These are phyloP conservation scores for Hypoxylon sp. DNA, from an alignment of 2,329 filamentous ascomycete genomes.

Conservation along the genomic window DNA sequence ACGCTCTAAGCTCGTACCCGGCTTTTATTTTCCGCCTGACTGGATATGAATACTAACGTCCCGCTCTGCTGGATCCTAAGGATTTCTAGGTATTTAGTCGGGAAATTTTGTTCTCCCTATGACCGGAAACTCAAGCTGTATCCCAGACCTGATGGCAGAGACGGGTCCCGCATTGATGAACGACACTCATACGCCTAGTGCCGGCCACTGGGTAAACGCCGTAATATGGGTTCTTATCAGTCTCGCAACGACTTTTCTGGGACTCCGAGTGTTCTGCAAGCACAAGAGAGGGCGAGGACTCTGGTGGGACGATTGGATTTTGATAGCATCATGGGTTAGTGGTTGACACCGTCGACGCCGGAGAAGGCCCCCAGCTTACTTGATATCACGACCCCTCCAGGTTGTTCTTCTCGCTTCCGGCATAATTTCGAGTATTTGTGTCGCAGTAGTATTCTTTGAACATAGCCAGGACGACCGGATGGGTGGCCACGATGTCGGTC, in stretches of 20 bases:
- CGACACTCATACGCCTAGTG: conserved; percentile 18
- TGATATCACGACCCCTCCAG: conserved; percentile 7
- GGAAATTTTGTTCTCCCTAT: not conserved
- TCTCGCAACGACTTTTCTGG: conserved; percentile 30
- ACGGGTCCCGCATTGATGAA: not conserved
- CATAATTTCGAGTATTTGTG: conserved; percentile 27
- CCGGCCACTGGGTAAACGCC: conserved; percentile 26
- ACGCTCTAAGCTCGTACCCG: not conserved
- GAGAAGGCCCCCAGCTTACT: not conserved
- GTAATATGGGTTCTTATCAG: conserved; percentile 32
- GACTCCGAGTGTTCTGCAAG: conserved; percentile 35
- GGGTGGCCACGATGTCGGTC: conserved; percentile 20
- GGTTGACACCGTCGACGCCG: not conserved
- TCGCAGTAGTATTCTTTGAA: conserved; percentile 21
- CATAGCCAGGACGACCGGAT: conserved; percentile 19
- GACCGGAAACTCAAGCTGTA: not conserved
- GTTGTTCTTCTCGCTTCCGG: conserved; percentile 43
- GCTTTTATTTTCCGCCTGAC: not conserved
- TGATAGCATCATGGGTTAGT: conserved; percentile 35
- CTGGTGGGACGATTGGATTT: conserved; percentile 33
- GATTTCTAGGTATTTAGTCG: not conserved
- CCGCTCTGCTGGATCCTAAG: not conserved
- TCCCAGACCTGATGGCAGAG: conserved; percentile 7
- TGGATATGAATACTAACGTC: not conserved
- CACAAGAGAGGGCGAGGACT: conserved; percentile 15